A percentile compares a stretch with the other conserved stretches of the same genome.
Conservation (phyloP, 257 asterid genomes). For the Salvia splendens region DNA sequence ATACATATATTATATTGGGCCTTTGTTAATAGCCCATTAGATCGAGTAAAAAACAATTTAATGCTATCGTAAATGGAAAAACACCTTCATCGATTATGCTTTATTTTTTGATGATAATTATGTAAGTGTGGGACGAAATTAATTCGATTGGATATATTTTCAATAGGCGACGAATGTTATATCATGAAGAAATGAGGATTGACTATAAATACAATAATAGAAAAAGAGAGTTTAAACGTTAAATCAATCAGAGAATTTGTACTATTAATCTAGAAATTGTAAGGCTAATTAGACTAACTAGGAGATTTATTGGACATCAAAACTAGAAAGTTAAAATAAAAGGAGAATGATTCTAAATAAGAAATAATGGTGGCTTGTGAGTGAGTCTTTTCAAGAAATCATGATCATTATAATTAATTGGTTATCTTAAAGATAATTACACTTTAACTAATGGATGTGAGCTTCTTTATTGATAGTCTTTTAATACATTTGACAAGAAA, state of each 20-base stretch:
- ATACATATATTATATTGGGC: no score
- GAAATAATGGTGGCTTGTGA: slow-evolving; percentile 15
- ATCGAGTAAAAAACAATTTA: no score
- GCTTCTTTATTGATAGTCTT: slow-evolving; percentile 15
- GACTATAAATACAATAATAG: neutral
- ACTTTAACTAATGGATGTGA: slow-evolving; percentile 27
- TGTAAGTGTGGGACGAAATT: no score
- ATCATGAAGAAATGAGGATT: neutral
- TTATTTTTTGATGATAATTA: no score
- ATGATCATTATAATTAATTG: slow-evolving; percentile 7
- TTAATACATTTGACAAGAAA: slow-evolving; percentile 34
- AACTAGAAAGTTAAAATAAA: slow-evolving; percentile 17
- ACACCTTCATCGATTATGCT: no score
- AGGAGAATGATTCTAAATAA: slow-evolving; percentile 28
- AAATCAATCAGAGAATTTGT: slow-evolving; percentile 16
- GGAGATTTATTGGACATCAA: slow-evolving; percentile 22
- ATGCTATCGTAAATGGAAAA: no score
- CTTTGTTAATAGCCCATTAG: no score
- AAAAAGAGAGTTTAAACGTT: slow-evolving; percentile 17
- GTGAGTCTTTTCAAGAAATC: slow-evolving; percentile 30
- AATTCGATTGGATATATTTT: no score
- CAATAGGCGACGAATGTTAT: neutral
- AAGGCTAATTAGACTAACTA: neutral
- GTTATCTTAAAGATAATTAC: neutral
- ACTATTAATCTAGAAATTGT: neutral